Percentiles rank a stretch among this genome's conserved stretches.
phyloP scores from a whole-genome alignment of 495 filamentous ascomycete species.

The Neurospora sublineolata region DNA sequence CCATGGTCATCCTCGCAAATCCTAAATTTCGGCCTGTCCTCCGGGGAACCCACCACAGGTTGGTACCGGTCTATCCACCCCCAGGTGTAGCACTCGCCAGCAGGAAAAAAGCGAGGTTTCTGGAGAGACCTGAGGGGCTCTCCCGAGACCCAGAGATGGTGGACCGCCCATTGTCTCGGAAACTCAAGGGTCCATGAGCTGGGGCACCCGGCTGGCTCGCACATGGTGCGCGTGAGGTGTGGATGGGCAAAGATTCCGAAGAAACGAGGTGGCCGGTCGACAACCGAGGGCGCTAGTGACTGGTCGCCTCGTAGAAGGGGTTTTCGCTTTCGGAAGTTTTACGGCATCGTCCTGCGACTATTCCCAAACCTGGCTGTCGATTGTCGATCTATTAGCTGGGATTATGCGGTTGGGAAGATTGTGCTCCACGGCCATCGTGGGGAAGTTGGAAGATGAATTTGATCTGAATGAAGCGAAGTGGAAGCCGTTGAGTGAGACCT shows the following conservation, averaged over 20 bases:
- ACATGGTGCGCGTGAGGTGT: not conserved
- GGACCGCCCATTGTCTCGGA: not conserved
- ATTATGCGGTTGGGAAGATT: not conserved
- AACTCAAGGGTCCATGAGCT: not conserved
- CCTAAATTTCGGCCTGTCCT: not conserved
- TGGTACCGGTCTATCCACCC: not conserved
- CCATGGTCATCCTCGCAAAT: not conserved
- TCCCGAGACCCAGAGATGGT: not conserved
- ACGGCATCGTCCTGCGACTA: not conserved
- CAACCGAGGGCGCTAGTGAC: not conserved
- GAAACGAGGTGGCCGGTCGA: not conserved
- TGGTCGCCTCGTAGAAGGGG: not conserved
- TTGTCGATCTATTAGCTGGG: not conserved
- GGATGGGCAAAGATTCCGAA: not conserved
- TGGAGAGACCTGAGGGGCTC: not conserved
- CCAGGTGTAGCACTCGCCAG: not conserved
- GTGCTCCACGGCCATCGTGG: not conserved
- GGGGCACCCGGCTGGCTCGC: not conserved
- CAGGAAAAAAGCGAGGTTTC: not conserved
- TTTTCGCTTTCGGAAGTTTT: not conserved
- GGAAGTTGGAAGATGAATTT: not conserved
- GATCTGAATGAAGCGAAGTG: not conserved
- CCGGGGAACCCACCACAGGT: not conserved
- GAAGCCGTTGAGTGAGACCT: not conserved
- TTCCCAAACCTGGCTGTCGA: not conserved